Conservation (phyloP, 2,329 filamentous ascomycete species). For the Botrytis fabae region DNA sequence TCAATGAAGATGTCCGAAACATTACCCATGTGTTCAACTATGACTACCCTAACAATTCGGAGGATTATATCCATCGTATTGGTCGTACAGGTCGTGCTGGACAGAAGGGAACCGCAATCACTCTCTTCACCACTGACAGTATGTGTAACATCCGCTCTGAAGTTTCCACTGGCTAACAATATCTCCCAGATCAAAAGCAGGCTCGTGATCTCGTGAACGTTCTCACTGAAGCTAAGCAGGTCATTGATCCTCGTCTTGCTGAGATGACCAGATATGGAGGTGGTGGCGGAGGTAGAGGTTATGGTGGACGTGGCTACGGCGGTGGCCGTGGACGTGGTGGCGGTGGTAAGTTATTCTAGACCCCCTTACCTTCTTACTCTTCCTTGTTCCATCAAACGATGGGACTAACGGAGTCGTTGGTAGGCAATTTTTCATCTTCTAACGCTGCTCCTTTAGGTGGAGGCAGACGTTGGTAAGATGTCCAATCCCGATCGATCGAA, state of each 20-base stretch:
- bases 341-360: constrained; percentile 44
- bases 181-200: constrained; percentile 76
- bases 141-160: constrained; percentile 50
- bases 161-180: constrained; percentile 32
- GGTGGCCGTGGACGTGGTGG: constrained; percentile 59
- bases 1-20: constrained; percentile 96
- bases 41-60: constrained; percentile 99
- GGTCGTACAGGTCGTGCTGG: constrained; percentile 96
- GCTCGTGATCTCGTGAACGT: constrained; percentile 94
- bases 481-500: constrained; percentile 21
- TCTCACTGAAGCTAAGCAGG: constrained; percentile 94
- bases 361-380: constrained; percentile 28
- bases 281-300: constrained; percentile 47
- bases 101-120: constrained; percentile 93
- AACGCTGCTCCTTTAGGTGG: constrained; percentile 58
- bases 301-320: constrained; percentile 42
- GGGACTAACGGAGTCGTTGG: constrained; percentile 42
- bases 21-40: constrained; percentile 99
- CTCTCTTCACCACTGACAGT: constrained; percentile 99
- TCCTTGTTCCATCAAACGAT: constrained; percentile 41
- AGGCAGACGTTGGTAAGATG: constrained; percentile 56
- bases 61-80: constrained; percentile 97
- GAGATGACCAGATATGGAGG: constrained; percentile 93
- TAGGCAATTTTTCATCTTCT: constrained; percentile 55
- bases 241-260: constrained; percentile 90